These are phyloP conservation scores for Ascoidea asiatica DNA, from an alignment of 805 yeast species.

Conservation along the genomic window DNA sequence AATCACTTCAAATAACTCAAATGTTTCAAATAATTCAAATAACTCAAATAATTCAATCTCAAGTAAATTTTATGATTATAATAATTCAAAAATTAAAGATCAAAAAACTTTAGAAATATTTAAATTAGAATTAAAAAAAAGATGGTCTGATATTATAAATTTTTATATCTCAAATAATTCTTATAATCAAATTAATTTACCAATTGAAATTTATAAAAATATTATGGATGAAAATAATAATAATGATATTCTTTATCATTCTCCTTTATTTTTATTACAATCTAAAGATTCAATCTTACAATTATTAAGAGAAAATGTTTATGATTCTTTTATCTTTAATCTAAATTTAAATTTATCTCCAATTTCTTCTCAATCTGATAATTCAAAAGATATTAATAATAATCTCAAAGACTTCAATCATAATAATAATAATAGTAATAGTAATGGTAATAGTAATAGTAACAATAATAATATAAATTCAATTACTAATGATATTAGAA, in stretches of 20 bases:
- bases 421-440: no score
- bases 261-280: constrained; percentile 16
- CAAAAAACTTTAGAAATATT: constrained; percentile 6
- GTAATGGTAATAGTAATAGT: no score
- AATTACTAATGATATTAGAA: no score
- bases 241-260: constrained; percentile 17
- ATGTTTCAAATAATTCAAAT: constrained; percentile 4
- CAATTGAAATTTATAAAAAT: constrained; percentile 22
- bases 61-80: no score
- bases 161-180: constrained; percentile 28
- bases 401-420: no score
- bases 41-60: constrained; percentile 10
- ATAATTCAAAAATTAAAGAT: constrained; percentile 7
- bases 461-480: no score
- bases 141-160: constrained; percentile 25
- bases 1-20: constrained; percentile 9
- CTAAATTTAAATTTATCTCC: constrained; percentile 8
- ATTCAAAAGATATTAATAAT: no score
- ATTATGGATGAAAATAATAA: constrained; percentile 16
- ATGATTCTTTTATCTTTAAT: constrained; percentile 15
- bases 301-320: constrained; percentile 18
- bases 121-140: constrained; percentile 14
- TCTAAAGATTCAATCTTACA: constrained; percentile 19
- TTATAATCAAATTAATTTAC: constrained; percentile 33
- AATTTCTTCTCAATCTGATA: constrained; percentile 11